Evolutionary conservation across 495 filamentous ascomycete genomes (phyloP).

Genomic region (Neurospora sp.): DNA sequence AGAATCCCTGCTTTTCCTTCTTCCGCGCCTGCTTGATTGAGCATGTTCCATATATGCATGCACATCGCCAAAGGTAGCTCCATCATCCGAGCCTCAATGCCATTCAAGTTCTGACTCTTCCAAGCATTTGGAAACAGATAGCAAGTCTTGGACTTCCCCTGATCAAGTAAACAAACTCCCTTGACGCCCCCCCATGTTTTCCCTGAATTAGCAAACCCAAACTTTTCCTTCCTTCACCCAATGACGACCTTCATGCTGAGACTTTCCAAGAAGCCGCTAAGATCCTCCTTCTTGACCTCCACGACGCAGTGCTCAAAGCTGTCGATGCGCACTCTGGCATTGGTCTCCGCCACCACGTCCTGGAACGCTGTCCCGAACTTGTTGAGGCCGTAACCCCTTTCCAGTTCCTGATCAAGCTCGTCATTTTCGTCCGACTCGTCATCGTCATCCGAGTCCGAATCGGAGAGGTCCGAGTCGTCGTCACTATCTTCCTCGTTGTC

Average conservation of each 20-base stretch:
- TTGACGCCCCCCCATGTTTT: not conserved
- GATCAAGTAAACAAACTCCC: not conserved
- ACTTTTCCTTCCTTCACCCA: slow-evolving; percentile 40
- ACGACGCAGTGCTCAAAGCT: slow-evolving; percentile 96
- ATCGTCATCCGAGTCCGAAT: slow-evolving; percentile 38
- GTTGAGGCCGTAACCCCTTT: slow-evolving; percentile 64
- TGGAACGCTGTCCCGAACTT: slow-evolving; percentile 92
- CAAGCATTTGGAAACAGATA: not conserved
- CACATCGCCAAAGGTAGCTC: not conserved
- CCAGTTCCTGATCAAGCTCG: slow-evolving; percentile 43
- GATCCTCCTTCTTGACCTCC: slow-evolving; percentile 91
- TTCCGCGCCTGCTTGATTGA: not conserved
- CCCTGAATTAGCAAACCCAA: not conserved
- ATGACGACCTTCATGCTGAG: slow-evolving; percentile 88
- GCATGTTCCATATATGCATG: not conserved
- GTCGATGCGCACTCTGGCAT: slow-evolving; percentile 81
- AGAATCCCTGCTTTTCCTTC: not conserved
- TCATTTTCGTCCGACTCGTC: slow-evolving; percentile 55
- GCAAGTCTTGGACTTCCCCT: not conserved
- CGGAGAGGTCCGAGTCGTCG: slow-evolving; percentile 7
- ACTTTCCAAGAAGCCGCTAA: slow-evolving; percentile 82
- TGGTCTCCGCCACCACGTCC: slow-evolving; percentile 87
- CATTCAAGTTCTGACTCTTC: not conserved
- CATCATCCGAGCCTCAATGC: not conserved
- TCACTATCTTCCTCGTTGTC: slow-evolving; percentile 14